A percentile compares a stretch with the other conserved stretches of the same genome.
Evolutionary conservation across 192 early-diverging fungal species (phyloP).

Genomic region (Pilaira anomala): DNA sequence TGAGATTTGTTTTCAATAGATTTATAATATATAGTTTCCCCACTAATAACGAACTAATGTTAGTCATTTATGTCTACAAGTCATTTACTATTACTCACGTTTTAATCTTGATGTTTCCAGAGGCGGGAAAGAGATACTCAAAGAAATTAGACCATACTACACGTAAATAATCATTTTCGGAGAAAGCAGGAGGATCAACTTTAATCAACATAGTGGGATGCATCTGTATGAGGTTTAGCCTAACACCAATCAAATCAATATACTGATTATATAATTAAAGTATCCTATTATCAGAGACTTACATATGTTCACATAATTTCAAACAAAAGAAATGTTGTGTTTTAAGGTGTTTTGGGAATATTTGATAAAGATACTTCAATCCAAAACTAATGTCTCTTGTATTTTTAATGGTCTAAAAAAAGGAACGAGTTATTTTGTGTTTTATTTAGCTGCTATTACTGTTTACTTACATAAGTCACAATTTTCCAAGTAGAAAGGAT

Average conservation of each 20-base stretch:
- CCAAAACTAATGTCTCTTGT: constrained; percentile 13
- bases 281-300: constrained; percentile 11
- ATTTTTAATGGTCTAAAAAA: constrained; percentile 6
- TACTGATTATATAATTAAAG: constrained; percentile 12
- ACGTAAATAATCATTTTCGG: constrained; percentile 9
- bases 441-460: constrained; percentile 18
- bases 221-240: constrained; percentile 12
- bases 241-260: constrained; percentile 8
- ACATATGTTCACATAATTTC: constrained; percentile 14
- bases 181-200: constrained; percentile 9
- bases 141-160: constrained; percentile 9
- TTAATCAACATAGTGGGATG: constrained; percentile 10
- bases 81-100: constrained; percentile 12
- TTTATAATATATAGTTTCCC: background rate
- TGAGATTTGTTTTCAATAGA: too few relatives aligned
- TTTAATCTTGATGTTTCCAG: constrained; percentile 5
- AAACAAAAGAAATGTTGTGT: constrained; percentile 17
- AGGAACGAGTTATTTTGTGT: constrained; percentile 12
- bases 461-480: constrained; percentile 13
- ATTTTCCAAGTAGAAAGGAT: constrained; percentile 7
- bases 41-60: constrained; percentile 4
- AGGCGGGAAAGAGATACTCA: constrained; percentile 6
- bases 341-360: constrained; percentile 20
- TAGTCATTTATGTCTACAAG: constrained; percentile 10
- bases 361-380: constrained; percentile 20